Evolutionary conservation across 331 rosid genomes (phyloP).

Genomic region (Dryas integrifolia): DNA sequence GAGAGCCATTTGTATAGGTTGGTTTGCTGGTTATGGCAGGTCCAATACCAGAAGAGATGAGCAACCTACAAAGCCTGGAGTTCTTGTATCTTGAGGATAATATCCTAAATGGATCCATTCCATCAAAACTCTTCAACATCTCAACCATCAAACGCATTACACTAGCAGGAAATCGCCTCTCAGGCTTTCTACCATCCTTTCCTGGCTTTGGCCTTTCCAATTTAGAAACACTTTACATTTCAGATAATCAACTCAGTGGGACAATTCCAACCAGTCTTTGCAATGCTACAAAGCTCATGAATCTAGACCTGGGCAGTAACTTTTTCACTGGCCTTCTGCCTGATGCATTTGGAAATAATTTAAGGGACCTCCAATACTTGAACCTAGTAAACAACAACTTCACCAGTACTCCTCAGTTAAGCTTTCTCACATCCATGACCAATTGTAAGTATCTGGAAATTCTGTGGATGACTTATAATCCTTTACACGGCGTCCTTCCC

Average conservation of each 20-base stretch:
- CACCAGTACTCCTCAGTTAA: constrained; percentile 8
- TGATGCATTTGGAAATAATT: not conserved
- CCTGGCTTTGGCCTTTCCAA: constrained; percentile 8
- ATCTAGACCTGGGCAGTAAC: not conserved
- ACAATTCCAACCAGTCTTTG: constrained; percentile 18
- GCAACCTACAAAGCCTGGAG: constrained; percentile 6
- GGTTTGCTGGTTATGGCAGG: not conserved
- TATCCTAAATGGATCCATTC: constrained; percentile 15
- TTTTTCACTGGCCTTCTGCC: constrained; percentile 5
- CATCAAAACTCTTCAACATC: constrained; percentile 22
- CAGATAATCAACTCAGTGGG: constrained; percentile 4
- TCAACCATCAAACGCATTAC: not conserved
- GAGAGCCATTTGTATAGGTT: not conserved
- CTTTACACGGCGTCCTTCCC: not conserved
- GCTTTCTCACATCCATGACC: not conserved
- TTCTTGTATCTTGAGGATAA: not conserved
- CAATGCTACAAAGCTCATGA: constrained; percentile 18
- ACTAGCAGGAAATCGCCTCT: not conserved
- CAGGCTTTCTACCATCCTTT: constrained; percentile 16
- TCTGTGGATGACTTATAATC: not conserved
- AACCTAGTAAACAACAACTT: not conserved
- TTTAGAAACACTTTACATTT: not conserved
- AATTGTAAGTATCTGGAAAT: constrained; percentile 5
- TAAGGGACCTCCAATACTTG: constrained; percentile 11
- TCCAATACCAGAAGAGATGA: constrained; percentile 11